Conservation (phyloP, 2,329 filamentous ascomycete species). For the Cryphonectria naterciae region DNA sequence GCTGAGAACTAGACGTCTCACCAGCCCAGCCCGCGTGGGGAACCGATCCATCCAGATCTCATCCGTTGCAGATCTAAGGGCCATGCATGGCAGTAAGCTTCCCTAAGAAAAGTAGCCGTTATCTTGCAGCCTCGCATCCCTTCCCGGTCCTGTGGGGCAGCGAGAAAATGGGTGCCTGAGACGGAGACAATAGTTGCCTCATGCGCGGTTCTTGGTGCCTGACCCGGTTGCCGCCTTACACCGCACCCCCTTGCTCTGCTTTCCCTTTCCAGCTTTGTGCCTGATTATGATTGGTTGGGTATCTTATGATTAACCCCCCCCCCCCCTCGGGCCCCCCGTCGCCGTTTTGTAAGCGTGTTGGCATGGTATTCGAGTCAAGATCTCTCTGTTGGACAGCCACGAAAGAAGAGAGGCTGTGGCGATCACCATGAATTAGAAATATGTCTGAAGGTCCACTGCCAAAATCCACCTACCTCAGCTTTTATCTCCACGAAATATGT, state of each 20-base stretch:
- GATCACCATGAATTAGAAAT: no score
- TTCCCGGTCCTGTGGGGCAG: background rate
- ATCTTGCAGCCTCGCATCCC: background rate
- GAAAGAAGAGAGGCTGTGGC: no score
- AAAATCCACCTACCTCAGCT: no score
- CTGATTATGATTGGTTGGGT: background rate
- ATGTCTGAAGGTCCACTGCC: no score
- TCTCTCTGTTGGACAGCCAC: no score
- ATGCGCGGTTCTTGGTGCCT: background rate
- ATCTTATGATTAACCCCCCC: background rate
- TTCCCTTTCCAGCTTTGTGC: constrained; percentile 11
- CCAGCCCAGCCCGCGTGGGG: background rate
- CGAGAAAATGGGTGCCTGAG: constrained; percentile 13
- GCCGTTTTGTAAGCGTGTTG: background rate
- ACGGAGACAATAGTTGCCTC: background rate
- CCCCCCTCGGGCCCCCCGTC: no score
- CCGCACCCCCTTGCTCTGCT: background rate
- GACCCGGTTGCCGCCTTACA: background rate
- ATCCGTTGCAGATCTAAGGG: background rate
- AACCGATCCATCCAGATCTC: background rate
- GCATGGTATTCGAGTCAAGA: no score
- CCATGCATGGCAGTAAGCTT: background rate
- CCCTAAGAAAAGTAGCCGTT: background rate
- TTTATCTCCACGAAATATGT: no score
- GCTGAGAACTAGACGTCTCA: background rate